Evolutionary conservation across 371 early-diverging fungal genomes (phyloP).

Genomic region (Entomophthora muscae): DNA sequence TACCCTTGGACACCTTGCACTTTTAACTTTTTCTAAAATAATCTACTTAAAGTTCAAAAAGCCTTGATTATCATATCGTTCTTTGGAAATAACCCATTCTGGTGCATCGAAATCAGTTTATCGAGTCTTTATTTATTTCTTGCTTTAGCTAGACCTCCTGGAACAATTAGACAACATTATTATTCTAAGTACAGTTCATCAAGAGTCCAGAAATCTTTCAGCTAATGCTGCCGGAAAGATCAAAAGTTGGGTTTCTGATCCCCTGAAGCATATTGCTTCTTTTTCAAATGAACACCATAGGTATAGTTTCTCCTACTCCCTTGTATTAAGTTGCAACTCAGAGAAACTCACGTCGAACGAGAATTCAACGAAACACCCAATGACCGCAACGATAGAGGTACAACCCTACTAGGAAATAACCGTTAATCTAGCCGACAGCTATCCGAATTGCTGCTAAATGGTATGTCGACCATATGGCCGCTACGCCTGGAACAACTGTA

Average conservation of each 20-base stretch:
- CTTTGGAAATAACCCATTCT: too few species aligned
- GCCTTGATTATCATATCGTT: too few species aligned
- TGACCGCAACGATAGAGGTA: constrained; percentile 83
- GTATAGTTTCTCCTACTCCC: constrained; percentile 11
- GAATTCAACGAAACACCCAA: constrained; percentile 70
- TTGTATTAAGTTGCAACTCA: constrained; percentile 11
- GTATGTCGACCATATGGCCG: constrained; percentile 56
- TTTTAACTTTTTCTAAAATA: too few species aligned
- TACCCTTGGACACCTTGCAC: too few species aligned
- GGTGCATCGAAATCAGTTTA: too few species aligned
- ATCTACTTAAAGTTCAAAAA: too few species aligned
- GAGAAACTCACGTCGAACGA: constrained; percentile 71
- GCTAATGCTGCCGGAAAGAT: constrained; percentile 62
- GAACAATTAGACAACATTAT: constrained; percentile 85
- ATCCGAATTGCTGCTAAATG: constrained; percentile 72
- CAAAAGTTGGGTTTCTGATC: constrained; percentile 45
- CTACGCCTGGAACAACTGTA: constrained; percentile 21
- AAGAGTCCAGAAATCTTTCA: constrained; percentile 71
- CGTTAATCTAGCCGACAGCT: constrained; percentile 23
- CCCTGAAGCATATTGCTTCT: constrained; percentile 54
- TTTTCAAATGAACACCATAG: constrained; percentile 90
- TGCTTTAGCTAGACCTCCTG: constrained; percentile 89
- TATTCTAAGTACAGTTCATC: constrained; percentile 80
- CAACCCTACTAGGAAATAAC: background rate
- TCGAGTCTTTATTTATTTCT: too few species aligned